A percentile compares a stretch with the other conserved stretches of the same genome.
Conservation (phyloP, 371 early-diverging fungal species). For the Blakeslea trispora region DNA sequence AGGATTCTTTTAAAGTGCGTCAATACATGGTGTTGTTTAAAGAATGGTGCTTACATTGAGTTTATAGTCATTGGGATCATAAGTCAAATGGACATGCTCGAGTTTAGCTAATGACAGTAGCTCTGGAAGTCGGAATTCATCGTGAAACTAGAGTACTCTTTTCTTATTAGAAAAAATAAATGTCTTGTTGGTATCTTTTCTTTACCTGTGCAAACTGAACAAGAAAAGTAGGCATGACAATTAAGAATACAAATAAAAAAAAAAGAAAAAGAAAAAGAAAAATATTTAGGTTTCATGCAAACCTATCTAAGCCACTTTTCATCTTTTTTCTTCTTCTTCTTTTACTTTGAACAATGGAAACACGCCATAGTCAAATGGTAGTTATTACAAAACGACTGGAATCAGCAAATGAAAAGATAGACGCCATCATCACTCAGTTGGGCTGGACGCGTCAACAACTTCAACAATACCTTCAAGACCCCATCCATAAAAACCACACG, state of each 20-base stretch:
- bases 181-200: not conserved
- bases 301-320: too few relatives aligned
- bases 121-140: conserved; percentile 80
- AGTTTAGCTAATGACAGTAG: conserved; percentile 78
- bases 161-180: not conserved
- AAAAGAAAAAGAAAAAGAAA: not conserved
- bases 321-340: too few relatives aligned
- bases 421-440: too few relatives aligned
- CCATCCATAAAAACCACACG: too few relatives aligned
- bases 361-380: too few relatives aligned
- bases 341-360: too few relatives aligned
- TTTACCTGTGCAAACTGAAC: conserved; percentile 52
- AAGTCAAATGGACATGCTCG: conserved; percentile 66
- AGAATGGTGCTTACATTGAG: conserved; percentile 43
- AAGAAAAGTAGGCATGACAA: conserved; percentile 42
- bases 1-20: conserved; percentile 58
- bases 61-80: conserved; percentile 53
- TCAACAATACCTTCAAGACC: too few relatives aligned
- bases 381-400: too few relatives aligned
- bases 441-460: too few relatives aligned
- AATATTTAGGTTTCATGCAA: too few relatives aligned
- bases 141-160: conserved; percentile 45
- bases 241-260: not conserved
- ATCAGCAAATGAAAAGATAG: too few relatives aligned
- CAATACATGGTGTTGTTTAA: not conserved